Percentiles rank a stretch among this genome's conserved stretches.
phyloP scores from a whole-genome alignment of 2,329 filamentous ascomycete genomes.

The Catunica adiposa region DNA sequence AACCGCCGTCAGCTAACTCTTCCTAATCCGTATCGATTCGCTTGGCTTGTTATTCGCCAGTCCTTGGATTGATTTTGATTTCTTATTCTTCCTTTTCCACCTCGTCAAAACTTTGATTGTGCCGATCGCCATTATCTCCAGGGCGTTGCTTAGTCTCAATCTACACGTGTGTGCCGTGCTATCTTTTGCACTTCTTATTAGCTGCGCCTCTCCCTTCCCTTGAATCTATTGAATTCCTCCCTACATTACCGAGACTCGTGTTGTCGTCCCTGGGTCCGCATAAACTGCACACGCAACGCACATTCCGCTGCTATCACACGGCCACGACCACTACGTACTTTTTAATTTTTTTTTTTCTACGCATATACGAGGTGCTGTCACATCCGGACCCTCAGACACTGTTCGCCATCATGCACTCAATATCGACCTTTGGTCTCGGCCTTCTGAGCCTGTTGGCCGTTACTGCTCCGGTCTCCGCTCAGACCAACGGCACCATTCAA shows the following conservation, averaged over 20 bases:
- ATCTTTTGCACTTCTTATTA: neutral
- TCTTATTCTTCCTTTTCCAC: no score
- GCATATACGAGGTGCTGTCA: neutral
- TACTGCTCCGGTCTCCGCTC: neutral
- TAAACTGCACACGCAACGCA: constrained; percentile 4
- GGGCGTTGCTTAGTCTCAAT: neutral
- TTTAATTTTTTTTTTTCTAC: no score
- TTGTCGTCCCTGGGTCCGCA: neutral
- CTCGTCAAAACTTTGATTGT: neutral
- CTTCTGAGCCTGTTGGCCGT: neutral
- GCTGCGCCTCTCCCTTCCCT: neutral
- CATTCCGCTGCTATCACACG: neutral
- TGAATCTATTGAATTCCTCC: no score
- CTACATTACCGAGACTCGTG: neutral
- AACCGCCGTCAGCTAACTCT: no score
- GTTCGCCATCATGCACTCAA: neutral
- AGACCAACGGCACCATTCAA: constrained; percentile 13
- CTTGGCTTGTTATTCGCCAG: no score
- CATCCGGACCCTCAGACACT: neutral
- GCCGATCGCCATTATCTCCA: neutral
- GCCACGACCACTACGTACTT: neutral
- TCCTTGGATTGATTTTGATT: no score
- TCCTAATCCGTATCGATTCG: no score
- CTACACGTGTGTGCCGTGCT: neutral
- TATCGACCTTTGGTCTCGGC: neutral